Evolutionary conservation across 202 grass and related monocot species (phyloP).

Genomic region (Alloteropsis angusta): DNA sequence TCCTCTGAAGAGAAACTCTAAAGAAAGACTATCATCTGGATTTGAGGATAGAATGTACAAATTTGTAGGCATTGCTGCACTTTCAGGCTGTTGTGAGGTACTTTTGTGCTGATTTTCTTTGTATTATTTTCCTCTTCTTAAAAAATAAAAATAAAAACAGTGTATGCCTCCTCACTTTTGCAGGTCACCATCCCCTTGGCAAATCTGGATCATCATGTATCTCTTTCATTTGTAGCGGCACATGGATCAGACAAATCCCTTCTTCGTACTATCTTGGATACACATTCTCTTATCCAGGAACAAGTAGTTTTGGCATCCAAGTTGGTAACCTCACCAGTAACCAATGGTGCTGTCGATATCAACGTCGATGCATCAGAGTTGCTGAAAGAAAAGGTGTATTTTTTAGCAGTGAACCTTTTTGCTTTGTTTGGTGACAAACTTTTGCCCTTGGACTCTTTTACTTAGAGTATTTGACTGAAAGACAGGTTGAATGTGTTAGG

Average conservation of each 20-base stretch:
- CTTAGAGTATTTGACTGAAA: neutral
- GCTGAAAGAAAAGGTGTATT: constrained; percentile 88
- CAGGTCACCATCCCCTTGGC: constrained; percentile 71
- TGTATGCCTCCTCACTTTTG: constrained; percentile 28
- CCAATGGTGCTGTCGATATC: constrained; percentile 23
- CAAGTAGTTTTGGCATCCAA: constrained; percentile 66
- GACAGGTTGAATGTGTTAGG: neutral
- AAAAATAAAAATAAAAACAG: neutral
- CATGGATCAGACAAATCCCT: constrained; percentile 85
- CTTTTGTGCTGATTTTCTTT: constrained; percentile 12
- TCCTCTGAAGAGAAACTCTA: constrained; percentile 66
- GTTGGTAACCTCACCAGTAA: constrained; percentile 34
- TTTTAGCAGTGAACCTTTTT: neutral
- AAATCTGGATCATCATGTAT: constrained; percentile 61
- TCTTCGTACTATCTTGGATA: constrained; percentile 52
- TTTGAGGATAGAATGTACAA: constrained; percentile 71
- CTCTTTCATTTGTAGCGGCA: constrained; percentile 79
- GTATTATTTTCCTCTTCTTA: neutral
- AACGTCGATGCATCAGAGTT: constrained; percentile 50
- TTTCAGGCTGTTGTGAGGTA: constrained; percentile 97
- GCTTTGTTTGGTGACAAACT: neutral
- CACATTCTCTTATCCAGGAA: constrained; percentile 68
- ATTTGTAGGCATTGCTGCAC: constrained; percentile 69
- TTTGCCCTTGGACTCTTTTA: constrained; percentile 18
- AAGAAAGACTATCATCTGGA: constrained; percentile 56